Evolutionary conservation across 495 filamentous ascomycete species (phyloP).

Genomic region (Neohortaea acidophila): DNA sequence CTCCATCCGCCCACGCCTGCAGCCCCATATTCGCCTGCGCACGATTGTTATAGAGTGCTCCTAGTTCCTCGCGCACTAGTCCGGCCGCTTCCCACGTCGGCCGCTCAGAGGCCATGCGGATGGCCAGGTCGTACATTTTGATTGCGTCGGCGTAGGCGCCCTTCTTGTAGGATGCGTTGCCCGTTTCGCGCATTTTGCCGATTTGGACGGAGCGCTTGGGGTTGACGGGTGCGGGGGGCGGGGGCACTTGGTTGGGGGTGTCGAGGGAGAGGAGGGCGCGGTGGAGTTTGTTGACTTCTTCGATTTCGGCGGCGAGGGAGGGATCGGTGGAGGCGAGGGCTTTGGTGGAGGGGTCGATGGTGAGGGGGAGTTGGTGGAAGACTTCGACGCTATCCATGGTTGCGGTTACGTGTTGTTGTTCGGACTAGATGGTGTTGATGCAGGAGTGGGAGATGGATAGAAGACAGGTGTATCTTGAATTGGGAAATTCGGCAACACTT

Average conservation of each 20-base stretch:
- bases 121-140: conserved; percentile 62
- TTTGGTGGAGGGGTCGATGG: conserved; percentile 65
- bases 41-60: conserved; percentile 65
- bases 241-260: conserved; percentile 30
- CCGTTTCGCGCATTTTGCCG: conserved; percentile 74
- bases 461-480: neutral
- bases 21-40: conserved; percentile 78
- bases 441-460: neutral
- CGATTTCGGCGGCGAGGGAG: conserved; percentile 22
- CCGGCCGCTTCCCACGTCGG: conserved; percentile 76
- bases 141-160: conserved; percentile 57
- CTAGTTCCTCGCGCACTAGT: conserved; percentile 69
- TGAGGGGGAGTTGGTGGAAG: conserved; percentile 68
- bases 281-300: conserved; percentile 27
- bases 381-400: conserved; percentile 36
- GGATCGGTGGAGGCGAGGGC: conserved; percentile 28
- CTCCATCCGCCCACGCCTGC: conserved; percentile 64
- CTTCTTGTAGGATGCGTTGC: conserved; percentile 70
- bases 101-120: conserved; percentile 71
- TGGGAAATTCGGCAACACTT: neutral
- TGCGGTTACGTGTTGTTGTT: neutral
- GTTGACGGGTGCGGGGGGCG: conserved; percentile 71
- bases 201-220: conserved; percentile 59
- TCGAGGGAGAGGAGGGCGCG: conserved; percentile 23
- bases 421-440: neutral